Evolutionary conservation across 2,329 filamentous ascomycete species (phyloP).

Genomic region (Sarocladiaceae sp.): DNA sequence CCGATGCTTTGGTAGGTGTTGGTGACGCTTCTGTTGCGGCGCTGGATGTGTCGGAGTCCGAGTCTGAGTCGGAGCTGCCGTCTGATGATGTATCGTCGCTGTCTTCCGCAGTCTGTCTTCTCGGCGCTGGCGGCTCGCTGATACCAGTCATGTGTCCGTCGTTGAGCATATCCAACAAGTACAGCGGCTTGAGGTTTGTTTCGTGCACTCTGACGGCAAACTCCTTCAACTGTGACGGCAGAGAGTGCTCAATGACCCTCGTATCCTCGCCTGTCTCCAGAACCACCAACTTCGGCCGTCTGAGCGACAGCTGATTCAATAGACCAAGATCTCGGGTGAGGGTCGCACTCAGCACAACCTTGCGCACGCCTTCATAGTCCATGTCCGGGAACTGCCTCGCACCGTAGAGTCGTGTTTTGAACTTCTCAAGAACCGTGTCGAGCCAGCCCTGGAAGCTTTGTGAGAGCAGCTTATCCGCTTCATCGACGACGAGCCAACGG

Average conservation of each 20-base stretch:
- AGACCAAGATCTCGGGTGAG: slow-evolving; percentile 85
- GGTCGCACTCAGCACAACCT: slow-evolving; percentile 85
- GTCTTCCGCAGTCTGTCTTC: slow-evolving; percentile 10
- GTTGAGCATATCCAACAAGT: slow-evolving; percentile 72
- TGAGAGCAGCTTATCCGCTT: slow-evolving; percentile 86
- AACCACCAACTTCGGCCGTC: slow-evolving; percentile 70
- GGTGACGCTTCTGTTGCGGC: slow-evolving; percentile 23
- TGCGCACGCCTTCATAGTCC: slow-evolving; percentile 57
- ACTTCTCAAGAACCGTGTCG: slow-evolving; percentile 61
- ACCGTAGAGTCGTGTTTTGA: slow-evolving; percentile 46
- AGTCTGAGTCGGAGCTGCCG: slow-evolving; percentile 24
- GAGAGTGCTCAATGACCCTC: slow-evolving; percentile 38
- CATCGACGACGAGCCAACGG: slow-evolving; percentile 87
- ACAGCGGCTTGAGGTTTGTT: slow-evolving; percentile 71
- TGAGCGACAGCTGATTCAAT: slow-evolving; percentile 67
- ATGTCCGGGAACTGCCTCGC: slow-evolving; percentile 50
- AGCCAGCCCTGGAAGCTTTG: slow-evolving; percentile 94
- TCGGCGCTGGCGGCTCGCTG: slow-evolving; percentile 12
- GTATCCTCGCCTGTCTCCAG: slow-evolving; percentile 56
- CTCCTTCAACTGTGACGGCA: slow-evolving; percentile 64
- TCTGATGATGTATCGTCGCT: slow-evolving; percentile 31
- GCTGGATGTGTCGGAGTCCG: slow-evolving; percentile 16
- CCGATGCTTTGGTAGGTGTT: slow-evolving; percentile 10
- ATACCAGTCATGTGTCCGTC: slow-evolving; percentile 41
- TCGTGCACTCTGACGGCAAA: slow-evolving; percentile 65